Evolutionary conservation across 495 filamentous ascomycete genomes (phyloP), one percentile per base, ranked within the genome.

Genomic region (Daldinia concentrica): DNA sequence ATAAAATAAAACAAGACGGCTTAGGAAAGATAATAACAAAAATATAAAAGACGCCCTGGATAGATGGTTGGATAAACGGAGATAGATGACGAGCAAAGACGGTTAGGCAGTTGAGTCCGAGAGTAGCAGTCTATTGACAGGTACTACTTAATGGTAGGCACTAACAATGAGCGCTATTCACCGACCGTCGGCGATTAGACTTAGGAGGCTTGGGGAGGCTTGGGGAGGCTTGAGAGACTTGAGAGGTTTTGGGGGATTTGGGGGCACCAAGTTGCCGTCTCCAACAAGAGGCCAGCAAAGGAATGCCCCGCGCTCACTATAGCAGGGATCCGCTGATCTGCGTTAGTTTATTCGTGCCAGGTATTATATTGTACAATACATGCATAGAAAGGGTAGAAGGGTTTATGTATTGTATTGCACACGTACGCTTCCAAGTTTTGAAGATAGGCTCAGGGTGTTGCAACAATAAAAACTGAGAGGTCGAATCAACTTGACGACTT

Each of bases 281-380:
- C 64, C 69, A 72, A 72, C 55, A 17, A 68, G 51, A 64, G 29
- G 36, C 43, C 58, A 72, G 69, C 55, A 68, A 68, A 52, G 69
- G 58, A 67, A 63, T 57, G 60, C 69, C 60, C 64, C 69, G 55
- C 69, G 55, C 32, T 66, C 56, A 67, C 57, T 52, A 7, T 64
- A 58, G 45, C 50, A 68, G 45, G 71, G 71, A 69, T 73, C 66
- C 66, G 66, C 62, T 60, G 66, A 69, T 73, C 62, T 59, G 37
- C 54, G 58, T 66, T 69, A 69, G 71, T 73, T 69, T 14, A 73
- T 66, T 73, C 71, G 71, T 69, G 71, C 71, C 71, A 73, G 71
- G 58, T 73, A 65, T 69, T 66, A 66, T 65, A 72, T 14, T 37
- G 55, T 55, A 48, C 3, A n/a, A 39, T 64, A 58, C 52, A 41